These are phyloP conservation scores for Musa troglodytarum DNA, from an alignment of 176 grass and related monocot genomes.

Conservation along the genomic window DNA sequence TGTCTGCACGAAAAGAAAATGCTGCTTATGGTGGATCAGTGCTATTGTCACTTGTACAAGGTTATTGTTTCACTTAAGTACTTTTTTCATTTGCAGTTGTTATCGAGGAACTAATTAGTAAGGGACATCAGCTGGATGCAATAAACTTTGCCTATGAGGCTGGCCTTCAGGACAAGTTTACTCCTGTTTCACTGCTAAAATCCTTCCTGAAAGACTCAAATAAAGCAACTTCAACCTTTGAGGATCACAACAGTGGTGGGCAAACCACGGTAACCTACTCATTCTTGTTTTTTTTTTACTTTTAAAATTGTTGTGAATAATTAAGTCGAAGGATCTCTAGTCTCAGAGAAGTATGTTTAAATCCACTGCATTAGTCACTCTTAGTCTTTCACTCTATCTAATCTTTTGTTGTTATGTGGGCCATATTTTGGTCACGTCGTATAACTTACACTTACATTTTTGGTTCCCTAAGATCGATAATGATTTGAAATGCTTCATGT, in stretches of 20 bases:
- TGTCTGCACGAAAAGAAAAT: neutral
- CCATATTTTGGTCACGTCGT: neutral
- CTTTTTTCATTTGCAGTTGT: conserved; percentile 43
- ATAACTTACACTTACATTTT: neutral
- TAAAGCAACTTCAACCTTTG: conserved; percentile 34
- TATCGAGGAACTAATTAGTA: conserved; percentile 68
- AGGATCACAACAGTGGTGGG: conserved; percentile 33
- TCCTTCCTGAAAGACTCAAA: conserved; percentile 71
- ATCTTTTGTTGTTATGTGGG: neutral
- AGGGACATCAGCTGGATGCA: conserved; percentile 83
- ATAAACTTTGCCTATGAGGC: conserved; percentile 87
- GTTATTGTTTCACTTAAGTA: neutral
- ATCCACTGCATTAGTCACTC: too few relatives aligned
- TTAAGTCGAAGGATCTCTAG: neutral
- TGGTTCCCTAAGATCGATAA: neutral
- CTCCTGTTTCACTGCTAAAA: conserved; percentile 62
- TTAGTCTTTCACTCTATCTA: too few relatives aligned
- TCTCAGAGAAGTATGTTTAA: too few relatives aligned
- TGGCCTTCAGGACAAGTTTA: conserved; percentile 73
- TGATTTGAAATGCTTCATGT: neutral
- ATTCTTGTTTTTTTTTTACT: neutral
- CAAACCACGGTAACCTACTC: conserved; percentile 39
- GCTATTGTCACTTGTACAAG: neutral
- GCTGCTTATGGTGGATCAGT: neutral
- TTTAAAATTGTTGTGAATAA: neutral